Conservation (phyloP, 1,139 yeast genomes). For the Blastobotrys elegans region DNA sequence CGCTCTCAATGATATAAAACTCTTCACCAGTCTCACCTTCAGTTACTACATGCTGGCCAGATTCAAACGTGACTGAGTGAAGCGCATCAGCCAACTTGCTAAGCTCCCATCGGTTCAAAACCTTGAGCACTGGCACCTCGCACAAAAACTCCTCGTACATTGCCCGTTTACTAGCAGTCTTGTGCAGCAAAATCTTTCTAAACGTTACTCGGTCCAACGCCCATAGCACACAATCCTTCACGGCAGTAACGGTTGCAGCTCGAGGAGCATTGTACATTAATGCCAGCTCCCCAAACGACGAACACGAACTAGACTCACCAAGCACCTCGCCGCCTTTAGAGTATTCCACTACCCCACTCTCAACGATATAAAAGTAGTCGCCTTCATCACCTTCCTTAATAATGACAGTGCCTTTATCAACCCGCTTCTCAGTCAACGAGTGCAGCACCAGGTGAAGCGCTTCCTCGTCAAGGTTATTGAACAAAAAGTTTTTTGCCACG, state of each 20-base stretch:
- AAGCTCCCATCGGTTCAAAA: constrained; percentile 74
- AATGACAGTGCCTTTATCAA: constrained; percentile 57
- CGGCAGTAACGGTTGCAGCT: constrained; percentile 89
- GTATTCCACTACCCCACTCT: constrained; percentile 78
- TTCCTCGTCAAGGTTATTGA: constrained; percentile 67
- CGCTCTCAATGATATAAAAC: constrained; percentile 84
- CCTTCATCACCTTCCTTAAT: constrained; percentile 96
- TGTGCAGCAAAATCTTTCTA: constrained; percentile 84
- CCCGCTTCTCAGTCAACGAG: constrained; percentile 70
- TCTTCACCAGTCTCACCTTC: constrained; percentile 93
- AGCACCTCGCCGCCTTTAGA: constrained; percentile 70
- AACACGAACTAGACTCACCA: constrained; percentile 72
- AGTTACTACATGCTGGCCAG: constrained; percentile 69
- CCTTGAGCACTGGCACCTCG: constrained; percentile 74
- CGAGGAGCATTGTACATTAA: constrained; percentile 97
- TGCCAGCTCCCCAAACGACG: constrained; percentile 95
- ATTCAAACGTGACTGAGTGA: constrained; percentile 65
- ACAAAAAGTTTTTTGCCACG: constrained; percentile 76
- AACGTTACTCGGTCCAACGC: constrained; percentile 91
- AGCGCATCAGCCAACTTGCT: constrained; percentile 93
- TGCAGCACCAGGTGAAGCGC: constrained; percentile 72
- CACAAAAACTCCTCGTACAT: constrained; percentile 87
- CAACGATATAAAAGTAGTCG: constrained; percentile 87
- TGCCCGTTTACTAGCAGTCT: constrained; percentile 83
- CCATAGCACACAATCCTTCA: constrained; percentile 72